Evolutionary conservation across 805 yeast species (phyloP).

Genomic region (Clavispora phyllophila): DNA sequence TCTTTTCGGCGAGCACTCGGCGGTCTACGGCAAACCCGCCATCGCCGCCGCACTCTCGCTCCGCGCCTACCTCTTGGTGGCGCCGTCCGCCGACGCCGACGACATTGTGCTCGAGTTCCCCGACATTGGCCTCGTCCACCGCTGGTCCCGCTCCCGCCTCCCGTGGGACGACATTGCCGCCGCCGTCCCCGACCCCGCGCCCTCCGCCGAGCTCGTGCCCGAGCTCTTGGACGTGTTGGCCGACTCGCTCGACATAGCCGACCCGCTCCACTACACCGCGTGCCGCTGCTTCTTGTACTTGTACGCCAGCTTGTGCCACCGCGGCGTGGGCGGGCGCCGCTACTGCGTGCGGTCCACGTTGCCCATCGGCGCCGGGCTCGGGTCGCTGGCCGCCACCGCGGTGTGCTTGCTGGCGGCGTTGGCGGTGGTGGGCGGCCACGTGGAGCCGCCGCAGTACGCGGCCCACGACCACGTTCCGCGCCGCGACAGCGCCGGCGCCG

Average conservation of each 20-base stretch:
- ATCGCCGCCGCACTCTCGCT: conserved; percentile 91
- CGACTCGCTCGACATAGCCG: conserved; percentile 41
- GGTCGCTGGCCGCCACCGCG: conserved; percentile 86
- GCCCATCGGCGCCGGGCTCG: conserved; percentile 96
- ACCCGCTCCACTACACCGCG: conserved; percentile 66
- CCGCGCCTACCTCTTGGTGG: conserved; percentile 73
- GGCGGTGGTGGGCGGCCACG: conserved; percentile 53
- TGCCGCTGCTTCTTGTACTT: conserved; percentile 82
- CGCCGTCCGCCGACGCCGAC: conserved; percentile 39
- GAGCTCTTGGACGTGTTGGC: conserved; percentile 50
- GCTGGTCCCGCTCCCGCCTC: conserved; percentile 58
- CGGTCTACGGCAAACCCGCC: conserved; percentile 89
- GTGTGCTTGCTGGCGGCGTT: conserved; percentile 81
- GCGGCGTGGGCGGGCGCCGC: conserved; percentile 43
- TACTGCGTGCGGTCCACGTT: conserved; percentile 75
- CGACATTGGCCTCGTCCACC: conserved; percentile 62
- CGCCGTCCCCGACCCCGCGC: conserved; percentile 17
- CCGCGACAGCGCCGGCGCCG: conserved; percentile 38
- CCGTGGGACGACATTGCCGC: conserved; percentile 49
- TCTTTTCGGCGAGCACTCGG: conserved; percentile 95
- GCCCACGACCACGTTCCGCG: conserved; percentile 27
- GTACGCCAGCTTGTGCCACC: conserved; percentile 53
- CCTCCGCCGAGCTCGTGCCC: conserved; percentile 55
- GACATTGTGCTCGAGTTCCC: conserved; percentile 68
- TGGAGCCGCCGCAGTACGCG: conserved; percentile 33